phyloP scores from a whole-genome alignment of 352 stramenopile genomes.

The Phytopythium ostracodes region DNA sequence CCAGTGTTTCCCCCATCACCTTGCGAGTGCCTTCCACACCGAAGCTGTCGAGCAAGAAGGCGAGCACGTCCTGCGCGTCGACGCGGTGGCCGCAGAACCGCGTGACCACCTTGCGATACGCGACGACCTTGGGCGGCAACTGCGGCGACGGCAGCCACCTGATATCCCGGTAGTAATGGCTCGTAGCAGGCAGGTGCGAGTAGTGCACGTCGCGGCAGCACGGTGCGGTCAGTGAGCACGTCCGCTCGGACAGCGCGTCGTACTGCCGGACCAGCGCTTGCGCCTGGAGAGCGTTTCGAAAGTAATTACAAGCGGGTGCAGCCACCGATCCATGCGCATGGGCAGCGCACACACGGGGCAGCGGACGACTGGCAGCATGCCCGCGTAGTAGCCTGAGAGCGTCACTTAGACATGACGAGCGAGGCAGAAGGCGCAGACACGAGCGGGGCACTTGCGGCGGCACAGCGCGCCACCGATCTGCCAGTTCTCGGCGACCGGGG shows the following conservation, averaged over 20 bases:
- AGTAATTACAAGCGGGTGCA: conserved; percentile 1
- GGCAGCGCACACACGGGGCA: conserved; percentile 28
- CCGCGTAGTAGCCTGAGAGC: conserved; percentile 22
- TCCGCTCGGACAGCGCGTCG: conserved; percentile 13
- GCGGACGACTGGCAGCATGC: conserved; percentile 21
- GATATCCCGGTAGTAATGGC: no score
- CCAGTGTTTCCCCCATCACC: conserved; percentile 12
- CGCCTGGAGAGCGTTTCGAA: not conserved
- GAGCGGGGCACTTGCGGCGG: conserved; percentile 13
- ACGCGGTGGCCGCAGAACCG: conserved; percentile 20
- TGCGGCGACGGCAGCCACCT: no score
- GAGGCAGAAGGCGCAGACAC: conserved; percentile 20
- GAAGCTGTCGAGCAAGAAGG: conserved; percentile 11
- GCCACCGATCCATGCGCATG: conserved; percentile 22
- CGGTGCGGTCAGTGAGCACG: conserved; percentile 18
- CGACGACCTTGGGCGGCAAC: conserved; percentile 9
- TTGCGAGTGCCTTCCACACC: conserved; percentile 5
- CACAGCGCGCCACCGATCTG: conserved; percentile 16
- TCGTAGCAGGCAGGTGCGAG: conserved; percentile 21
- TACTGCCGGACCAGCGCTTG: conserved; percentile 7
- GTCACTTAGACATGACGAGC: conserved; percentile 21
- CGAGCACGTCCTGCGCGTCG: conserved; percentile 14
- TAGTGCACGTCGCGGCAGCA: conserved; percentile 35
- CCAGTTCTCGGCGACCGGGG: conserved; percentile 1
- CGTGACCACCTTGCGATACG: conserved; percentile 12